A percentile compares a stretch with the other conserved stretches of the same genome.
Evolutionary conservation across 2,329 filamentous ascomycete species (phyloP).

Genomic region (Claviceps quebecensis): DNA sequence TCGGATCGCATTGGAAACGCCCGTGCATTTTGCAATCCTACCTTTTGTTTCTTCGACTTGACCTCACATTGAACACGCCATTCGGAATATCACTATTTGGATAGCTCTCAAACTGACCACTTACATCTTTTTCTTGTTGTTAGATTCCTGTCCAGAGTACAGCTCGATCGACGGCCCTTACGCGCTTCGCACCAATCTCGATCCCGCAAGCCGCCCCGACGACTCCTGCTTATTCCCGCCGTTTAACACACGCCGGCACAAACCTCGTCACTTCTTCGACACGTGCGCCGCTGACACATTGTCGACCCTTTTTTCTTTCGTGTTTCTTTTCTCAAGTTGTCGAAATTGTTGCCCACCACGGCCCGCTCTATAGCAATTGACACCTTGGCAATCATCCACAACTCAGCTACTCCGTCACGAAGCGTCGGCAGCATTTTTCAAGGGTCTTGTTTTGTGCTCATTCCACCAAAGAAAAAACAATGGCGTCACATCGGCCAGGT

Average conservation of each 20-base stretch:
- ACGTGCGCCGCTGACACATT: not conserved
- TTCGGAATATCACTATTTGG: not conserved
- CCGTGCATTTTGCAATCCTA: constrained; percentile 14
- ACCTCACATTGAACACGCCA: not conserved
- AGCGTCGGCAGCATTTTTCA: constrained; percentile 13
- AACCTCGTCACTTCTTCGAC: not conserved
- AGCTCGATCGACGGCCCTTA: not conserved
- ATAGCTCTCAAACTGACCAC: not conserved
- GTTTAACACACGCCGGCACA: not conserved
- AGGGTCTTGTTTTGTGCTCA: constrained; percentile 12
- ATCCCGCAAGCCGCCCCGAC: not conserved
- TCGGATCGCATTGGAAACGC: constrained; percentile 7
- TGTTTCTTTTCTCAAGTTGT: not conserved
- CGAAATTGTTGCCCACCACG: constrained; percentile 23
- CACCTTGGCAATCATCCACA: constrained; percentile 15
- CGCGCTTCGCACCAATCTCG: constrained; percentile 1
- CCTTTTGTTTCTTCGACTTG: not conserved
- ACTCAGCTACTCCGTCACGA: constrained; percentile 11
- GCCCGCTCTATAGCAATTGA: constrained; percentile 16
- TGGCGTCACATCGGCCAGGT: constrained; percentile 87
- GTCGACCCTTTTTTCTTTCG: not conserved
- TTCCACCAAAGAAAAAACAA: constrained; percentile 23
- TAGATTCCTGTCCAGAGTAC: constrained; percentile 2
- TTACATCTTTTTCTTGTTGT: not conserved
- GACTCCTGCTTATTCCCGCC: not conserved